Evolutionary conservation across 371 early-diverging fungal species (phyloP).

Genomic region (Saksenaea vasiformis): DNA sequence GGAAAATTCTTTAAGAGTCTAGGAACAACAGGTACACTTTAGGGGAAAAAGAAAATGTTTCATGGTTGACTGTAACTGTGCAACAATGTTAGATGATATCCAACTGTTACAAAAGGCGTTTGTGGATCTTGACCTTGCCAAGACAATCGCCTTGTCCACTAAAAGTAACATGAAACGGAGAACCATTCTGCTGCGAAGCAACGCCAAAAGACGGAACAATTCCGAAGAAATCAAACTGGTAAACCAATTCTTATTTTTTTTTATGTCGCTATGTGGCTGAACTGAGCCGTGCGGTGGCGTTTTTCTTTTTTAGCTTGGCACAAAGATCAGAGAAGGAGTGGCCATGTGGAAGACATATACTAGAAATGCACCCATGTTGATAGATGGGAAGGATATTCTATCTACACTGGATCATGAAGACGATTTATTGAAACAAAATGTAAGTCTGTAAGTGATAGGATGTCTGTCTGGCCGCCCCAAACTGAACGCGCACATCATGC

Average conservation of each 20-base stretch:
- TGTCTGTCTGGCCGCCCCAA: neutral
- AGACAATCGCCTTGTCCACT: conserved; percentile 47
- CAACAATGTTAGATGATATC: conserved; percentile 31
- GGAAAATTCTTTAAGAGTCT: conserved; percentile 44
- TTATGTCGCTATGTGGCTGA: conserved; percentile 7
- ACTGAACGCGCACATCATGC: neutral
- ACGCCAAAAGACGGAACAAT: conserved; percentile 25
- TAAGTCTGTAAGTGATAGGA: conserved; percentile 11
- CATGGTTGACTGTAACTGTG: neutral
- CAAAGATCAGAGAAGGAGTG: conserved; percentile 31
- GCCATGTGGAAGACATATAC: conserved; percentile 35
- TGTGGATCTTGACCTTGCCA: conserved; percentile 51
- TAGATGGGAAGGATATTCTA: conserved; percentile 38
- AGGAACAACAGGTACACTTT: conserved; percentile 49
- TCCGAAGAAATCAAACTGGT: conserved; percentile 34
- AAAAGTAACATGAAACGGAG: conserved; percentile 49
- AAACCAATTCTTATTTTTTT: conserved; percentile 7
- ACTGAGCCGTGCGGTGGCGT: neutral
- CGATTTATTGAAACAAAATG: conserved; percentile 26
- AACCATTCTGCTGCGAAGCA: conserved; percentile 29
- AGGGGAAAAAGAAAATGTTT: neutral
- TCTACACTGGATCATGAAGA: conserved; percentile 23
- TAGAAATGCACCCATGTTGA: conserved; percentile 26
- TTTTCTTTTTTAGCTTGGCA: conserved; percentile 25
- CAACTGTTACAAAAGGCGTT: conserved; percentile 49